Base-by-base conservation (phyloP, 208 protist genomes). In the Porcisia deanei region DNA sequence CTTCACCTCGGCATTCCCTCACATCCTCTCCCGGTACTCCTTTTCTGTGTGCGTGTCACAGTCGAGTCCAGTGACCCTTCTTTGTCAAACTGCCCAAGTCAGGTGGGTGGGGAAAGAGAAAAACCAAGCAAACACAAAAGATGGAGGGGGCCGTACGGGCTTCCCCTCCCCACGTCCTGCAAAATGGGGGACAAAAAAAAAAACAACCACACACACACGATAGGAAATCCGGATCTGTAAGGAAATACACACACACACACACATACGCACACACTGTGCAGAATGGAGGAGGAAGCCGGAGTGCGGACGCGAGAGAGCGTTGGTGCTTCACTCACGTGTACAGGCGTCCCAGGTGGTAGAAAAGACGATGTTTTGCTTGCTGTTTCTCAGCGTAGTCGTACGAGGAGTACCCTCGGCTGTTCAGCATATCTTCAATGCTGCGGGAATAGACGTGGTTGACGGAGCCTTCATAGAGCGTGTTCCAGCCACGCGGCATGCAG, bases 331-430 rank as follows among this genome's bases (percentile, higher is more conserved):
- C 57, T 88, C 58, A 97, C 67, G 93, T 96, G 81, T 95, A 97
- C 22, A 97, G 76, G 45, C 90, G 88, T 14, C 91, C 91, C 43
- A 96, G 64, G 68, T 95, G 89, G 81, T 89, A 93, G 71, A 93
- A 96, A 20, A 80, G 69, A 10, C 83, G 73, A 73, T 97, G 94
- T 79, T 96, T 96, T 63, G 84, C 73, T 75, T 97, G 94, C 81
- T 97, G 94, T 78, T 96, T 93, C 65, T 97, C 94, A 34, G 88
- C 91, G 73, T 88, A 96, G 59, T 94, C 90, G 81, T 96, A 97
- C 43, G 89, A 94, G 57, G 94, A 94, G 85, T 97, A 97, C 25
- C 91, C 94, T 22, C 91, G 87, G 54, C 94, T 89, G 84, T 97
- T 96, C 16, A 96, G 78, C 94, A 97, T 97, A 6, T 84, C 76